Base-by-base conservation (phyloP, 345 rosid genomes). In the Gossypium ekmanianum region DNA sequence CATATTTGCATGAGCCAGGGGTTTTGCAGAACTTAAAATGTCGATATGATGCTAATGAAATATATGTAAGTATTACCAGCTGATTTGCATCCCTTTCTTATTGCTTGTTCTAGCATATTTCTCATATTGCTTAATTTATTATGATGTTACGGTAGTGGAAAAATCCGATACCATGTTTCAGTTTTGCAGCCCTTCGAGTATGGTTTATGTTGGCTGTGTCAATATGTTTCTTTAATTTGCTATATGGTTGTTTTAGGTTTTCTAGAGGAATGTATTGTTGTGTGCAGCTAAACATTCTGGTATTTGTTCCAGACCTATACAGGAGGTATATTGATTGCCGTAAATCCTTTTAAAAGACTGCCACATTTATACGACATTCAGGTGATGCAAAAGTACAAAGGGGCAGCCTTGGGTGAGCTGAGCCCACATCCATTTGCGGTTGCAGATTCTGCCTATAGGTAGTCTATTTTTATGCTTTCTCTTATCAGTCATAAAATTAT, bases 371-470 rank as follows among this genome's bases (percentile, higher is more conserved):
- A 93, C 70, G 93, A 86, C 79, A 89, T 17, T 78, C 86, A 91
- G 62, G 84, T 86, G 82, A 95, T 93, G 99, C 84, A 83, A 63
- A 89, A 95, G 75, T 95, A 95, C 62, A 95, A 91, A 76, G 96
- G 97, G 50, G 88, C 91, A 44, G 80, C 80, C 75, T 89, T 93
- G 80, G 98, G 98, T 75, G 98, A 91, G 85, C 78, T 93, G 75
- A 88, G 88, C 77, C 99, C 99, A 50, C 99, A 95, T 84, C 97
- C 94, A 43, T 95, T 93, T 80, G 98, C 99, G 13, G 81, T 95
- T 83, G 99, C 99, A 34, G 99, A 95, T 89, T 83, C 92, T 81
- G 92, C 99, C 0, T 95, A 93, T 83, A 93, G 99, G 99, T 95
- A 83, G 72, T 67, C 63, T 67, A 61, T 47, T 51, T 61, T 20